phyloP scores from a whole-genome alignment of 2,329 filamentous ascomycete species.

The Apiospora arundinis region DNA sequence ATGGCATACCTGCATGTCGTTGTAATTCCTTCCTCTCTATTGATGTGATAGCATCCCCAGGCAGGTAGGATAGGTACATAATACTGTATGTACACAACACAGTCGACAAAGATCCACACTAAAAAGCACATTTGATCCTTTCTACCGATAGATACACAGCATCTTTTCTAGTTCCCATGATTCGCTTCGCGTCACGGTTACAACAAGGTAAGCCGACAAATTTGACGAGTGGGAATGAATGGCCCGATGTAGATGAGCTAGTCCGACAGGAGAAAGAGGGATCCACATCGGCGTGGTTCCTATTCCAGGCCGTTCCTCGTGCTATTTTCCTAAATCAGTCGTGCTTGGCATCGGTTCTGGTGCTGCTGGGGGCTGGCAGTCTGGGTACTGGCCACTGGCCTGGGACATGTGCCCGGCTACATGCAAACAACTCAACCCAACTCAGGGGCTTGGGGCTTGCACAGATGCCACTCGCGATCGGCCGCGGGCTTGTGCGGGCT shows the following conservation, averaged over 20 bases:
- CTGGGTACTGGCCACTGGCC: too few relatives aligned
- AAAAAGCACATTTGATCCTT: not conserved
- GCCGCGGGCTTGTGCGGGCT: constrained; percentile 7
- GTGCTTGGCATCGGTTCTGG: not conserved
- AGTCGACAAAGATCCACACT: not conserved
- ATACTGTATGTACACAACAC: too few relatives aligned
- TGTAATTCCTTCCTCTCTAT: not conserved
- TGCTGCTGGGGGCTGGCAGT: too few relatives aligned
- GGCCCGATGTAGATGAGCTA: not conserved
- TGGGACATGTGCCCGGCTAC: constrained; percentile 4
- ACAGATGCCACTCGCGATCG: constrained; percentile 5
- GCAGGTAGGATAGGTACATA: too few relatives aligned
- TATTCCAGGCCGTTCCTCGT: constrained; percentile 15
- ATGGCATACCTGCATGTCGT: not conserved
- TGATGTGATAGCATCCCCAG: not conserved
- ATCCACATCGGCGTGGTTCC: constrained; percentile 18
- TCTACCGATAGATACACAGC: not conserved
- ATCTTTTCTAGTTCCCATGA: not conserved
- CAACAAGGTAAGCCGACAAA: not conserved
- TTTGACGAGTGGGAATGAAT: not conserved
- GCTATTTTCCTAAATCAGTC: constrained; percentile 3
- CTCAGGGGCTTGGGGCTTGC: constrained; percentile 1
- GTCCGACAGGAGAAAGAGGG: not conserved
- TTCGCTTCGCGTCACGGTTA: not conserved
- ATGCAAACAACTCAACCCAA: not conserved